Base-by-base conservation (phyloP, 257 asterid species). In the Agastache rugosa region DNA sequence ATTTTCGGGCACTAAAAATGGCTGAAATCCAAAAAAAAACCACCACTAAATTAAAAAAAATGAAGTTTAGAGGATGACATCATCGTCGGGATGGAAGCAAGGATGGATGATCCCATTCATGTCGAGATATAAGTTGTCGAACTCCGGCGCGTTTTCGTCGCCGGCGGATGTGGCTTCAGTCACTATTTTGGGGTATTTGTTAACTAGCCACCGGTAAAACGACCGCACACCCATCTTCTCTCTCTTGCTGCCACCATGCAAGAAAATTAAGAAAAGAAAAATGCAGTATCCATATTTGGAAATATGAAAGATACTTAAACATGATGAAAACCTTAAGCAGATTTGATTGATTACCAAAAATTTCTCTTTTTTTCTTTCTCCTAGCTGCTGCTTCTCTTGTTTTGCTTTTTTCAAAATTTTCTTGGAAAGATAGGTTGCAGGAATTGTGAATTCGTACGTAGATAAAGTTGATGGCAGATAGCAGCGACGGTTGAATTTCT, bases 21-120 rank as follows among this genome's bases (percentile, higher is more conserved):
- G 34, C 4, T 29, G 4, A 29, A 29, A 29, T 29, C 34, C 0
- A 37, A 20, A 16, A 11, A 50, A 75, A 47, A 15, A 75, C 14
- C 23, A 25, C n/a, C n/a, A n/a, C n/a, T n/a, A 19, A 20, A 23
- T 2, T 0, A 5, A 15, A 8, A 11, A 27, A 6, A 17, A 6
- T n/a, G 25, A 50, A 50, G 56, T 25, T 58, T 4, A 27, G 67
- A 34, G 23, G 23, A 34, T 61, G 64, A 85, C 74, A 75, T 79
- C 37, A 67, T 81, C 85, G 15, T 87, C 85, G 5, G 93, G 96
- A 44, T 90, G 93, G 63, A 90, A 90, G 76, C 96, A 90, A 0
- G 96, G 91, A 22, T 90, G 93, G 29, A 90, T 86, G 0, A 90
- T 86, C 8, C 85, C 91, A 27, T 86, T 86, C 96, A 90, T 84